phyloP scores from a whole-genome alignment of 2,329 filamentous ascomycete species.

The Exutisphaerella laricina region DNA sequence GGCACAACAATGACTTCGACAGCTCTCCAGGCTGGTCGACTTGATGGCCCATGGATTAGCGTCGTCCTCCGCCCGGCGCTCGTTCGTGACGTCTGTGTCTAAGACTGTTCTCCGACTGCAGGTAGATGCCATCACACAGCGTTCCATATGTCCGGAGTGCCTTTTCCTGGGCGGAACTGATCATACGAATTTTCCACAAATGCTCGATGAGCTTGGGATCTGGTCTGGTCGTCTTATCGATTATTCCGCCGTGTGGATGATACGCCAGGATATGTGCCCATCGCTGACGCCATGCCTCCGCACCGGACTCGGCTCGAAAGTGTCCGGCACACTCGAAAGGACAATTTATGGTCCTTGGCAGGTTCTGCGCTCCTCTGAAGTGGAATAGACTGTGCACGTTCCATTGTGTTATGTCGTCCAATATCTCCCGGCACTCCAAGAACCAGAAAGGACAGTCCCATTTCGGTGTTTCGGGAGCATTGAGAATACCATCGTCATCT shows the following conservation, averaged over 20 bases:
- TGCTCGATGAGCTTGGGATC: conserved; percentile 12
- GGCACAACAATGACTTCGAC: neutral
- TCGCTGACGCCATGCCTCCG: conserved; percentile 16
- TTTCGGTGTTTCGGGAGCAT: neutral
- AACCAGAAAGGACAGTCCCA: conserved; percentile 20
- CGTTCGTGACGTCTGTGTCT: conserved; percentile 2
- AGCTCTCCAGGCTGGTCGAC: neutral
- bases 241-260: conserved; percentile 5
- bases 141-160: conserved; percentile 15
- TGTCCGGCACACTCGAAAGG: conserved; percentile 16
- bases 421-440: conserved; percentile 15
- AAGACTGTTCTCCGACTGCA: conserved; percentile 5
- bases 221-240: conserved; percentile 1
- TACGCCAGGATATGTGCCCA: conserved; percentile 13
- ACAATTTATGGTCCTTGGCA: conserved; percentile 16
- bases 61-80: neutral
- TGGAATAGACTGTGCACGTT: conserved; percentile 18
- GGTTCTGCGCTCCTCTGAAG: conserved; percentile 7
- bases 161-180: conserved; percentile 14
- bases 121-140: conserved; percentile 9
- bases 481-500: neutral
- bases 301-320: conserved; percentile 4
- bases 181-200: conserved; percentile 15
- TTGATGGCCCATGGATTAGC: neutral
- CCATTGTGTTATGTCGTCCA: conserved; percentile 11